Conservation (phyloP, 768 basidiomycete species). For the Mycena metata region DNA sequence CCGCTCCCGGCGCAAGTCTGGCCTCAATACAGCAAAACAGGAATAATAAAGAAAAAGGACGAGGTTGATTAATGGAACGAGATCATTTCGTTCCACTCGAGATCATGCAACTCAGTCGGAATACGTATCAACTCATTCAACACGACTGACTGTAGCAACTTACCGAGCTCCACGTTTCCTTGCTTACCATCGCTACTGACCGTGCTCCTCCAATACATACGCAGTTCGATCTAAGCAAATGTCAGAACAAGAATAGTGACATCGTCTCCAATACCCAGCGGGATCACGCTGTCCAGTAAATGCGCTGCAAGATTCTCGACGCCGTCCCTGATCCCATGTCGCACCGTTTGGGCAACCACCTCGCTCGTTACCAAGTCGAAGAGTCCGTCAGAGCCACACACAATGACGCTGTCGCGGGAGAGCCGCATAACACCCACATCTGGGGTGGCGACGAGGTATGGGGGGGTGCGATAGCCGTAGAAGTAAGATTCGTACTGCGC, state of each 20-base stretch:
- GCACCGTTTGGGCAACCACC: constrained; percentile 59
- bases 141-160: too few relatives aligned
- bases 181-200: too few relatives aligned
- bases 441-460: constrained; percentile 68
- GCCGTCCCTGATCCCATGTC: constrained; percentile 38
- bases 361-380: constrained; percentile 68
- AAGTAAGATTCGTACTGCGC: constrained; percentile 52
- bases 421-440: constrained; percentile 57
- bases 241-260: constrained; percentile 49
- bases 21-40: too few relatives aligned
- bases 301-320: constrained; percentile 47
- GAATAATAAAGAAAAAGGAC: too few relatives aligned
- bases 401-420: constrained; percentile 56
- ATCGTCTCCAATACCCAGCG: constrained; percentile 48
- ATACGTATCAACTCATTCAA: too few relatives aligned
- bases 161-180: too few relatives aligned
- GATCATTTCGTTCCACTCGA: too few relatives aligned
- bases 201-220: neutral
- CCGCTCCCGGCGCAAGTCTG: too few relatives aligned
- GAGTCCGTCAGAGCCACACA: constrained; percentile 69
- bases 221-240: constrained; percentile 1
- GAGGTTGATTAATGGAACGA: too few relatives aligned
- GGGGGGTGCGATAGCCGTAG: constrained; percentile 68
- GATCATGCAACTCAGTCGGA: too few relatives aligned
- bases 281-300: constrained; percentile 44